phyloP scores from a whole-genome alignment of 306 rosid species.

The Echinosophora koreensis region DNA sequence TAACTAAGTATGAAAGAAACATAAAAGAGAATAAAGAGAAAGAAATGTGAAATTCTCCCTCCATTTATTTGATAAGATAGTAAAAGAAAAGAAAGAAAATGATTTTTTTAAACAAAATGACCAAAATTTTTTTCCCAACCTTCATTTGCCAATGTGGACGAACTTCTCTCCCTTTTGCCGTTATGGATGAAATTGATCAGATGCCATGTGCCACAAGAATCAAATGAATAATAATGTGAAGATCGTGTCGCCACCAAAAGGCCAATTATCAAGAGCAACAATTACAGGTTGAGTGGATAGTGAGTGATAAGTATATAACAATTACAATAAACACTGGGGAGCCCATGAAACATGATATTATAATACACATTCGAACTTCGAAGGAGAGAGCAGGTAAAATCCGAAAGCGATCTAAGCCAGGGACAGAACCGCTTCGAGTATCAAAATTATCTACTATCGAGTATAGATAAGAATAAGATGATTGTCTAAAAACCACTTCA shows the following conservation, averaged over 20 bases:
- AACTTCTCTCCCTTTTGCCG: not conserved
- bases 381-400: not conserved
- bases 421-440: not conserved
- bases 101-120: no score
- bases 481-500: conserved; percentile 20
- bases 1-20: no score
- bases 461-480: not conserved
- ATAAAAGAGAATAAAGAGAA: no score
- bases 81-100: no score
- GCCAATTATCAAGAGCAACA: conserved; percentile 13
- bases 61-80: no score
- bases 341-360: conserved; percentile 10
- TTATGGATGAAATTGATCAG: not conserved
- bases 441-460: conserved; percentile 10
- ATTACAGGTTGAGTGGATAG: conserved; percentile 22
- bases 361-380: not conserved
- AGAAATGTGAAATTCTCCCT: no score
- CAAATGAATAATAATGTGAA: not conserved
- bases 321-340: not conserved
- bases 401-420: conserved; percentile 19
- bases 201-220: conserved; percentile 16
- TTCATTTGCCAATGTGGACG: not conserved
- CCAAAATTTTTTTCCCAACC: no score
- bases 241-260: conserved; percentile 42
- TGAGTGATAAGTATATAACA: not conserved